Evolutionary conservation across 2,329 filamentous ascomycete species (phyloP).

Genomic region (Epichloe uncinata): DNA sequence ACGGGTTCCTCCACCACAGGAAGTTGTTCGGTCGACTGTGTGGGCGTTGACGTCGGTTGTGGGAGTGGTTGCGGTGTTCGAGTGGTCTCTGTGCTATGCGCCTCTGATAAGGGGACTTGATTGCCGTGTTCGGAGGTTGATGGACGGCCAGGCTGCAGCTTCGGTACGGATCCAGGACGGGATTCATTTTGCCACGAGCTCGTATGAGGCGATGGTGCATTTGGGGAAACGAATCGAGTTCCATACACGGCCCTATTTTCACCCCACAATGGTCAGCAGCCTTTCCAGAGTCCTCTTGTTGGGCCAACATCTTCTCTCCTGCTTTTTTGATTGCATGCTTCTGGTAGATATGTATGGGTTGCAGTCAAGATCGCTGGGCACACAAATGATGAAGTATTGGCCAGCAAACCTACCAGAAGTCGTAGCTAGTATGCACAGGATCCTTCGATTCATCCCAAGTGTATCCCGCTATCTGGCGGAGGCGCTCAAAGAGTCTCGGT

Average conservation of each 20-base stretch:
- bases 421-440: constrained; percentile 59
- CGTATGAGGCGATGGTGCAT: constrained; percentile 32
- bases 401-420: constrained; percentile 55
- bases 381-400: too few species aligned
- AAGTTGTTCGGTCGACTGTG: constrained; percentile 26
- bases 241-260: constrained; percentile 49
- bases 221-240: constrained; percentile 42
- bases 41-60: constrained; percentile 20
- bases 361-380: neutral
- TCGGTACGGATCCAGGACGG: constrained; percentile 30
- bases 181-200: constrained; percentile 30
- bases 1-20: constrained; percentile 51
- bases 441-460: constrained; percentile 55
- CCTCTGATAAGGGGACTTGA: constrained; percentile 14
- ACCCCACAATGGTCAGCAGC: constrained; percentile 1
- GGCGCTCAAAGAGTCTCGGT: constrained; percentile 56
- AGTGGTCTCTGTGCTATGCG: constrained; percentile 23
- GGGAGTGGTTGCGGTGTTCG: constrained; percentile 2
- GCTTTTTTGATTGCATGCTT: neutral
- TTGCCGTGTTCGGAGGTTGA: constrained; percentile 26
- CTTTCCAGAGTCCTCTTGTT: neutral
- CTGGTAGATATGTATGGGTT: neutral
- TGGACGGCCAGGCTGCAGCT: constrained; percentile 28
- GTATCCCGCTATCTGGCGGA: constrained; percentile 61
- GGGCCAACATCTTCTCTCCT: neutral